Evolutionary conservation across 2,329 filamentous ascomycete species (phyloP).

Genomic region (Zasmidium citrigriseum): DNA sequence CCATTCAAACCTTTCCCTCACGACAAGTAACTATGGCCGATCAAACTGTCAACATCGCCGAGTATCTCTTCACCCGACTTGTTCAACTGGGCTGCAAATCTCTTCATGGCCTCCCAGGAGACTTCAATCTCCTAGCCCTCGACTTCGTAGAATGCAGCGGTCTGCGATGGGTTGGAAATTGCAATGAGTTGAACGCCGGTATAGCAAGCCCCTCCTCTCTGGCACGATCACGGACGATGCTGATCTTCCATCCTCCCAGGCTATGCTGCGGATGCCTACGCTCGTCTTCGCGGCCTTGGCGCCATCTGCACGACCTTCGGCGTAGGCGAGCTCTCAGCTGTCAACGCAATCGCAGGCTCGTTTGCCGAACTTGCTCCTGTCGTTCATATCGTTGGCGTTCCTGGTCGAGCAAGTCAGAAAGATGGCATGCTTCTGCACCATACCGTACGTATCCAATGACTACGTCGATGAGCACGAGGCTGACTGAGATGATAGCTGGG

Average conservation of each 20-base stretch:
- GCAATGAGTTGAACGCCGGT: conserved; percentile 60
- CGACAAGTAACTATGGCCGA: not conserved
- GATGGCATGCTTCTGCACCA: conserved; percentile 47
- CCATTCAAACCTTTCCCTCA: no score
- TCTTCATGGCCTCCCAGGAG: conserved; percentile 53
- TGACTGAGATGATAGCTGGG: not conserved
- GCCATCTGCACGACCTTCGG: conserved; percentile 61
- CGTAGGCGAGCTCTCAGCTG: conserved; percentile 53
- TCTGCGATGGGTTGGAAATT: conserved; percentile 62
- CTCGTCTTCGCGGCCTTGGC: conserved; percentile 51
- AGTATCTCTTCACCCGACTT: conserved; percentile 17
- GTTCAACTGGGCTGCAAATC: conserved; percentile 11
- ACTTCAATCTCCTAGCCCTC: conserved; percentile 52
- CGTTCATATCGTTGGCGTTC: conserved; percentile 43
- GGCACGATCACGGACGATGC: not conserved
- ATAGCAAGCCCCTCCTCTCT: conserved; percentile 45
- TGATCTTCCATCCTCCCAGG: conserved; percentile 33
- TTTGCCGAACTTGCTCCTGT: conserved; percentile 46
- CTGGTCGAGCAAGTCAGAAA: conserved; percentile 3
- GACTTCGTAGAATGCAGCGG: conserved; percentile 60
- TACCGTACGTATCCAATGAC: conserved; percentile 29
- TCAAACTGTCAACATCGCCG: conserved; percentile 13
- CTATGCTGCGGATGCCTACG: conserved; percentile 61
- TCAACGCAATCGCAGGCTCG: conserved; percentile 48
- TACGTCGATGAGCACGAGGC: not conserved